Evolutionary conservation across 306 rosid genomes (phyloP), one percentile per base, ranked within the genome.

Genomic region (Vigna unguiculata): DNA sequence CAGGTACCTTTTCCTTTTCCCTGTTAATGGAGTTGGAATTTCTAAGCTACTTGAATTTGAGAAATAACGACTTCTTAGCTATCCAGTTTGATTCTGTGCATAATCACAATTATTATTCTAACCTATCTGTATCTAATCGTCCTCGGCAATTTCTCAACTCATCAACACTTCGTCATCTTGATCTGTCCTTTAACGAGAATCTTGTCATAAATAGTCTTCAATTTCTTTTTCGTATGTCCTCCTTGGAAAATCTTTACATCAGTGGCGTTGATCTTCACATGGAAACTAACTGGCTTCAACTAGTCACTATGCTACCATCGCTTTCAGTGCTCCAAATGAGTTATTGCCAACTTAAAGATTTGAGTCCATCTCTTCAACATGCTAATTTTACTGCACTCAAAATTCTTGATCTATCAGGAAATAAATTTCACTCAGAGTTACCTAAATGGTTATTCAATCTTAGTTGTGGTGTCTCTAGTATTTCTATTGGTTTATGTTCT

Each of bases 341-440:
- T 4, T 0, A 0, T 32, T 84, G 85, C 72, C 1, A 13, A 1
- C 83, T 84, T 32, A 8, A 62, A 24, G 21, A 30, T 12, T 14
- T 28, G 22, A 60, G 43, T 25, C 22, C 43, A 0, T 30, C 45
- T 30, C 21, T 60, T 60, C 21, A 28, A 7, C 16, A 60, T 15
- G 43, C 21, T 6, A 60, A 60, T 60, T 60, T 60, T 30, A 60
- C 43, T 60, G 20, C 66, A 7, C 66, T 60, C 3, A 2, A 7
- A 32, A 67, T 46, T 19, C 80, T 84, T 41, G 36, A 48, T 58
- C 82, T 76, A 12, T 48, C 80, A 6, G 0, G 0, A 2, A 81
- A 84, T 24, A 5, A 0, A 2, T 61, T 84, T 36, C 22, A 61
- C 59, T 78, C 83, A 16, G 59, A 75, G 25, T 13, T 55, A 3